Evolutionary conservation across 805 yeast genomes (phyloP).

Genomic region (Kodamaea leandrae): DNA sequence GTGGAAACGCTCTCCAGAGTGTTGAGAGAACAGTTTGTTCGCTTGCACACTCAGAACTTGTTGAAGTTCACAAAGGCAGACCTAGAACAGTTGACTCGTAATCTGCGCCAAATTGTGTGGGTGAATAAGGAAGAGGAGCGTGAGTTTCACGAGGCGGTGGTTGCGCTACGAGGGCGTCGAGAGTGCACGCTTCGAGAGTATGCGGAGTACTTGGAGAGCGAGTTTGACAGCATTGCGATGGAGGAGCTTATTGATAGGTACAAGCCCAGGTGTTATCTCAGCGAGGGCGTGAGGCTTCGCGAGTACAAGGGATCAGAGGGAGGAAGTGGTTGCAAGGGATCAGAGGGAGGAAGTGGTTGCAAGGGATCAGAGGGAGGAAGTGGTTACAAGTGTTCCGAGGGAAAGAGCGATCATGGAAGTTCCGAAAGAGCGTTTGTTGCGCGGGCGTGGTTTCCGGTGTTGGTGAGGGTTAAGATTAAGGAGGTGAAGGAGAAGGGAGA

Average conservation of each 20-base stretch:
- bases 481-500: slow-evolving; percentile 31
- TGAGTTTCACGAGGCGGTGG: slow-evolving; percentile 13
- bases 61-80: slow-evolving; percentile 19
- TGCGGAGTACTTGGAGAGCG: slow-evolving; percentile 1
- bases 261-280: slow-evolving; percentile 24
- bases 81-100: slow-evolving; percentile 19
- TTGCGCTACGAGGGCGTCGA: slow-evolving; percentile 5
- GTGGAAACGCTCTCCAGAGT: slow-evolving; percentile 25
- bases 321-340: too few relatives aligned
- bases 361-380: neutral
- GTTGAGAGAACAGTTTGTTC: slow-evolving; percentile 35
- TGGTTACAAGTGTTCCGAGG: slow-evolving; percentile 4
- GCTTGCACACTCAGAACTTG: slow-evolving; percentile 28
- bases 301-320: slow-evolving; percentile 7
- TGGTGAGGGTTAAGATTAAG: slow-evolving; percentile 30
- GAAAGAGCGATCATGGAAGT: too few relatives aligned
- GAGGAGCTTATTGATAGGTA: slow-evolving; percentile 16
- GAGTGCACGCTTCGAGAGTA: neutral
- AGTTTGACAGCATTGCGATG: slow-evolving; percentile 1
- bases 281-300: slow-evolving; percentile 2
- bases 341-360: neutral
- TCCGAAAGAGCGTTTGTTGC: too few relatives aligned
- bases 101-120: slow-evolving; percentile 36
- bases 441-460: slow-evolving; percentile 18
- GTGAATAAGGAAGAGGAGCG: slow-evolving; percentile 13